A percentile compares a stretch with the other conserved stretches of the same genome.
These are phyloP conservation scores for Fomitopsis palustris DNA, from an alignment of 1,284 basidiomycete species.

Conservation along the genomic window DNA sequence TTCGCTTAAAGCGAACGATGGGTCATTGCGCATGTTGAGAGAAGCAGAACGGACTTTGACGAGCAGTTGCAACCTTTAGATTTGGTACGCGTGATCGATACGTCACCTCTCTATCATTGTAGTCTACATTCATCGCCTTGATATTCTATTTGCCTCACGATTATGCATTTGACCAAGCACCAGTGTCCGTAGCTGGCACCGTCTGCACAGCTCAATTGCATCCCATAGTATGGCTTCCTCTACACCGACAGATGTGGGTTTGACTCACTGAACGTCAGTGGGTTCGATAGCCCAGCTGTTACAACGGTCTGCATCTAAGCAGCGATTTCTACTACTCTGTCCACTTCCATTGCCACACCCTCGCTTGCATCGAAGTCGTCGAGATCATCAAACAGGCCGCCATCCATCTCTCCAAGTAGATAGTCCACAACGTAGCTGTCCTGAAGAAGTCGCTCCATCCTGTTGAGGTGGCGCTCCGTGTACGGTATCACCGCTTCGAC, in stretches of 20 bases:
- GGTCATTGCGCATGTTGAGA: neutral
- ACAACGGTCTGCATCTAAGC: constrained; percentile 8
- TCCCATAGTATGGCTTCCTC: neutral
- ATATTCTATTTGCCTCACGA: neutral
- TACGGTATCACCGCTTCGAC: constrained; percentile 89
- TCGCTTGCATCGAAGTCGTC: constrained; percentile 35
- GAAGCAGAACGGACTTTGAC: neutral
- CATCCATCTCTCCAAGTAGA: constrained; percentile 90
- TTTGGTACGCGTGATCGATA: too few relatives aligned
- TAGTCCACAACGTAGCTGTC: constrained; percentile 95
- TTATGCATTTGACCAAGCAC: too few relatives aligned
- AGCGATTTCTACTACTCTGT: constrained; percentile 15
- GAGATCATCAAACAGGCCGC: constrained; percentile 56
- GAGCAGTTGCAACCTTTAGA: neutral
- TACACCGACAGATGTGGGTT: too few relatives aligned
- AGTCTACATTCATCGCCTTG: neutral
- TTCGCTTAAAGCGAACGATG: constrained; percentile 47
- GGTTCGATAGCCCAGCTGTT: too few relatives aligned
- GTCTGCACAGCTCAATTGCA: neutral
- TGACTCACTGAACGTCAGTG: neutral
- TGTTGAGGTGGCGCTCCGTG: constrained; percentile 85
- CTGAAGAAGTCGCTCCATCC: constrained; percentile 85
- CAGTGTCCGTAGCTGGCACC: too few relatives aligned
- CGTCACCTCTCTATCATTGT: neutral
- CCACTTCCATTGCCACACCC: constrained; percentile 36